phyloP scores from a whole-genome alignment of 148 eudicot species.

The Vaccinium macrocarpon region DNA sequence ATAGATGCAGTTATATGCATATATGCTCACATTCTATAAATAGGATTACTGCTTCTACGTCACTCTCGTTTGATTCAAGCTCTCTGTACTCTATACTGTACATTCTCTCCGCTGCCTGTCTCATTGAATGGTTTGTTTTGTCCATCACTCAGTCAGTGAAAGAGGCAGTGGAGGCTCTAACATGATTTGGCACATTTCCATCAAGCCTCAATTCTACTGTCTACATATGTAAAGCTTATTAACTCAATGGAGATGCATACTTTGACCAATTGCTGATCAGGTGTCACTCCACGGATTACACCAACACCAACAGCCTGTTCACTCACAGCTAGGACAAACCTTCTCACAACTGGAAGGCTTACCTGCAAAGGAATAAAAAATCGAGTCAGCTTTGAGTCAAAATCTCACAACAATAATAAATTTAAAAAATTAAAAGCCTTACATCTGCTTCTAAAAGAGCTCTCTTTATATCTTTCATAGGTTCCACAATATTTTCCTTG shows the following conservation, averaged over 20 bases:
- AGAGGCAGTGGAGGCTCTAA: background rate
- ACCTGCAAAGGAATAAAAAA: constrained; percentile 52
- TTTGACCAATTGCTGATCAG: constrained; percentile 98
- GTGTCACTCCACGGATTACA: constrained; percentile 75
- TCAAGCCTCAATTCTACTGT: background rate
- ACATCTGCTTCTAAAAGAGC: constrained; percentile 99
- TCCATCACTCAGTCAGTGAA: background rate
- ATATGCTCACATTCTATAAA: background rate
- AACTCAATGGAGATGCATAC: constrained; percentile 37
- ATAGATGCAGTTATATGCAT: background rate
- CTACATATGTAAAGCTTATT: background rate
- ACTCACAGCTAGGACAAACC: constrained; percentile 88
- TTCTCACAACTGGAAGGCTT: constrained; percentile 94
- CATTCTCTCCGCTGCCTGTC: background rate
- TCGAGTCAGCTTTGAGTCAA: background rate
- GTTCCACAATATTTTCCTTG: constrained; percentile 92
- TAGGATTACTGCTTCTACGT: background rate
- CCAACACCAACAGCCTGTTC: constrained; percentile 94
- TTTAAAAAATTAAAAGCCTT: constrained; percentile 24
- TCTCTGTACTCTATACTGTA: background rate
- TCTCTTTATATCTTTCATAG: constrained; percentile 95
- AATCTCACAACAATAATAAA: background rate
- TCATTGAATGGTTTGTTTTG: background rate
- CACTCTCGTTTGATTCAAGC: background rate
- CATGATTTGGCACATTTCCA: background rate